Conservation (phyloP, 495 filamentous ascomycete genomes). For the Evernia prunastri region DNA sequence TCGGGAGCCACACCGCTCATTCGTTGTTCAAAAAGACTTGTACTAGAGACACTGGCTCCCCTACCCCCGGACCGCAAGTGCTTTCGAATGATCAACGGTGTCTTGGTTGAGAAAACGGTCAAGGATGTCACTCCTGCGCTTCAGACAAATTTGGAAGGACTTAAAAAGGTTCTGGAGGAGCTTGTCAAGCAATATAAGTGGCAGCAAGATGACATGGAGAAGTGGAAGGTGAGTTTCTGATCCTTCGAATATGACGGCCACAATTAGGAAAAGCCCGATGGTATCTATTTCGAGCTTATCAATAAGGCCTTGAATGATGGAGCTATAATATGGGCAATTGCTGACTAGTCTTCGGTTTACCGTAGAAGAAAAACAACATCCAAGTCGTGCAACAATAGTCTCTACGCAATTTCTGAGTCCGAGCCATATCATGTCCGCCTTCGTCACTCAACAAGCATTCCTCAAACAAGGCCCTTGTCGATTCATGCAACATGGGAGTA, state of each 20-base stretch:
- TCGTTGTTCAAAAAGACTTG: slow-evolving; percentile 57
- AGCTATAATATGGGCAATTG: not conserved
- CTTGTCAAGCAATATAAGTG: slow-evolving; percentile 93
- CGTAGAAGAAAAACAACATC: slow-evolving; percentile 96
- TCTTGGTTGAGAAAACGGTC: slow-evolving; percentile 88
- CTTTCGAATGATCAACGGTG: slow-evolving; percentile 97
- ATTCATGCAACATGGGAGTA: not conserved
- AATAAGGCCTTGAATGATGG: not conserved
- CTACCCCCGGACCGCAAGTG: slow-evolving; percentile 85
- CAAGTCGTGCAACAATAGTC: slow-evolving; percentile 78
- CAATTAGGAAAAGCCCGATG: not conserved
- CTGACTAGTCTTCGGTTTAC: slow-evolving; percentile 17
- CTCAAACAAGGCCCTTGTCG: not conserved
- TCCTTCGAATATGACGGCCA: no score
- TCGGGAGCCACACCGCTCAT: slow-evolving; percentile 28
- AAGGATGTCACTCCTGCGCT: slow-evolving; percentile 84
- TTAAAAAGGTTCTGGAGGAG: slow-evolving; percentile 95
- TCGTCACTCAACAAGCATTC: not conserved
- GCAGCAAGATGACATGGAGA: slow-evolving; percentile 92
- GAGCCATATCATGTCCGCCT: not conserved
- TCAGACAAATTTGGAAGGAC: slow-evolving; percentile 87
- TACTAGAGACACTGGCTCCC: slow-evolving; percentile 86
- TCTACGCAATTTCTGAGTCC: not conserved
- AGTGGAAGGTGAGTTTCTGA: slow-evolving; percentile 76
- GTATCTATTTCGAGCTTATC: not conserved